Conservation (phyloP, 768 basidiomycete genomes). For the Russula foetens region DNA sequence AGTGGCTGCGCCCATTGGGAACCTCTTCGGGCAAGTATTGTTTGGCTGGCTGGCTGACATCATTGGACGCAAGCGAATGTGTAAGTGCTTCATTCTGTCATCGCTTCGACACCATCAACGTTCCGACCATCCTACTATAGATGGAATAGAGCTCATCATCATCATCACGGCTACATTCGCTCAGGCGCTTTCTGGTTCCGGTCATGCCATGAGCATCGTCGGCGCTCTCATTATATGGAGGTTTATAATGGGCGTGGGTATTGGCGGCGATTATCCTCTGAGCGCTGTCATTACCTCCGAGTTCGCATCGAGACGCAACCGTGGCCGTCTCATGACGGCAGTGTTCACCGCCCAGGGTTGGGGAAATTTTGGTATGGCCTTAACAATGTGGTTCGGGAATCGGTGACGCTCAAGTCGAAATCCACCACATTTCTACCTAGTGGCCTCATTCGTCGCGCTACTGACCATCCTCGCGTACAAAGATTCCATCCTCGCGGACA, state of each 20-base stretch:
- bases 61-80: constrained; percentile 47
- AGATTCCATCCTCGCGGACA: constrained; percentile 39
- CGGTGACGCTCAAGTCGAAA: not conserved
- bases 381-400: too few relatives aligned
- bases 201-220: constrained; percentile 60
- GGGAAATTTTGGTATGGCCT: constrained; percentile 63
- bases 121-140: constrained; percentile 25
- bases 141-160: constrained; percentile 69
- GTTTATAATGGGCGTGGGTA: constrained; percentile 75
- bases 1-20: constrained; percentile 35
- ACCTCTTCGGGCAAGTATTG: constrained; percentile 33
- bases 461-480: constrained; percentile 65
- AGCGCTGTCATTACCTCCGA: constrained; percentile 84
- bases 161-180: constrained; percentile 75
- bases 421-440: constrained; percentile 26
- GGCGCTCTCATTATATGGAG: constrained; percentile 78
- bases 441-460: constrained; percentile 57
- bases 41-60: constrained; percentile 40
- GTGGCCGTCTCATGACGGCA: constrained; percentile 83
- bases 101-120: not conserved
- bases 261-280: constrained; percentile 85
- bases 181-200: constrained; percentile 68
- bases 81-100: constrained; percentile 32
- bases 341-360: constrained; percentile 87
- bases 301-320: constrained; percentile 66